Base-by-base conservation (phyloP, 257 asterid genomes). In the Rubia yunnanensis region DNA sequence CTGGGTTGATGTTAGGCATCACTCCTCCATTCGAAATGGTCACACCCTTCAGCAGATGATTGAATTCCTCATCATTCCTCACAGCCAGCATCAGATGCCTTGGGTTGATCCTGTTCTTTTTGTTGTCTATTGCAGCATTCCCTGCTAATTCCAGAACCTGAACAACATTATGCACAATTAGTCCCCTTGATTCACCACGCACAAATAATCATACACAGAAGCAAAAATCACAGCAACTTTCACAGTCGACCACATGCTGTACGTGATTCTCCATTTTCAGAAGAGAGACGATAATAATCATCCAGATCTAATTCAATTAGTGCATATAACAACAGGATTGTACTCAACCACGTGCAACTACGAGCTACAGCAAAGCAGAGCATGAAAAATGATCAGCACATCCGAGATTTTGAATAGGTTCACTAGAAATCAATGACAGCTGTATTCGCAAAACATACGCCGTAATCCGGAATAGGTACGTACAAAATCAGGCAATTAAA, bases 61-160 rank as follows among this genome's bases (percentile, higher is more conserved):
- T 80, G 0, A 84, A 84, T 67, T 86, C 95, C 36, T 82, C 88
- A 8, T 86, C 95, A 0, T 84, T 82, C 80, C 95, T 82, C 62
- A 86, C 80, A 7, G 91, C 91, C 20, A 86, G 77, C 32, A 77
- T 59, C 54, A 86, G 74, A 18, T 84, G 88, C 77, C 95, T 74
- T 1, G 95, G 95, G 24, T 75, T 82, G 1, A 86, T 86, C 67
- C 91, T 84, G 65, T 53, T 80, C 52, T 82, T 86, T 84, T 86
- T 84, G 84, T 86, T 86, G 63, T 84, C 91, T 20, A 83, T 76
- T 1, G 91, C 91, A 7, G 95, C 95, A 65, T 84, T 84, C 31
- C 95, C 95, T 41, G 95, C 95, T 74, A 86, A 70, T 35, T 84
- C 95, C 64, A 86, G 41, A 23, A 84, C 85, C 95, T 86, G 7